phyloP scores from a whole-genome alignment of 2,329 filamentous ascomycete species.

The Trichophaea hybrida region DNA sequence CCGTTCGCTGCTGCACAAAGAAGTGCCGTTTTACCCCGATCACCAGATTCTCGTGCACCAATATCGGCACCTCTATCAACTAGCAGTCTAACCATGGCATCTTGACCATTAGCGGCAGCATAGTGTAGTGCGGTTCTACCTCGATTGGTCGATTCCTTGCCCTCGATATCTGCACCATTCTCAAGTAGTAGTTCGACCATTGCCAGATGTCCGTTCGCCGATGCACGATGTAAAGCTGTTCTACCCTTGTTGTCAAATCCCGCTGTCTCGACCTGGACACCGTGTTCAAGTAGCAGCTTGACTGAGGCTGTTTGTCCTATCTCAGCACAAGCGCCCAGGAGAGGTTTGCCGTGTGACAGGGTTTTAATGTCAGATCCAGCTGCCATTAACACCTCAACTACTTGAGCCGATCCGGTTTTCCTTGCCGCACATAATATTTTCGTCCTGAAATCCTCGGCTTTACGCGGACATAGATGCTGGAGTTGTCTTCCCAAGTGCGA shows the following conservation, averaged over 20 bases:
- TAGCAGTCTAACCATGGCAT: slow-evolving; percentile 1
- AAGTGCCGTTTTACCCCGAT: too few relatives aligned
- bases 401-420: not conserved
- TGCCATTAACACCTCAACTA: too few relatives aligned
- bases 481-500: not conserved
- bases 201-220: not conserved
- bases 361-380: not conserved
- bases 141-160: too few relatives aligned
- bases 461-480: not conserved
- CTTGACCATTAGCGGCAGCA: slow-evolving; percentile 3
- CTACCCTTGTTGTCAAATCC: not conserved
- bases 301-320: too few relatives aligned
- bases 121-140: not conserved
- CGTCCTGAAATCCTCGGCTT: too few relatives aligned
- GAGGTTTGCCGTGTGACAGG: not conserved
- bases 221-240: not conserved
- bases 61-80: slow-evolving; percentile 2
- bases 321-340: not conserved
- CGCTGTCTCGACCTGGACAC: not conserved
- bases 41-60: too few relatives aligned
- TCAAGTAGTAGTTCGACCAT: not conserved
- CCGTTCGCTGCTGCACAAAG: too few relatives aligned
- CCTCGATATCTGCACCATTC: not conserved
- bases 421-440: not conserved
- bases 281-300: not conserved